These are phyloP conservation scores for Diplodia corticola DNA, from an alignment of 2,329 filamentous ascomycete species.

Conservation along the genomic window DNA sequence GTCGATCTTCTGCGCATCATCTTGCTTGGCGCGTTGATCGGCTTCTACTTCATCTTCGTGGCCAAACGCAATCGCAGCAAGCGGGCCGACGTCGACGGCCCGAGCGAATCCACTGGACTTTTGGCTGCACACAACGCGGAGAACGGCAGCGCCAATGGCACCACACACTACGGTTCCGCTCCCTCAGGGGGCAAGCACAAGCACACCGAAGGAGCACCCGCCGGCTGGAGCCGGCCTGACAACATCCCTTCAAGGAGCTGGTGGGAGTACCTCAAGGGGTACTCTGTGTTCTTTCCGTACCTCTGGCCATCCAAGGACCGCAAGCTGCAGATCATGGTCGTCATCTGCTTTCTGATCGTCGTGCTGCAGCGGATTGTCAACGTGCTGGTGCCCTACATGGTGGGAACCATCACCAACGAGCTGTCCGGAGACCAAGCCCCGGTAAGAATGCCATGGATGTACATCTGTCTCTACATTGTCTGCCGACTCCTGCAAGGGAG, in stretches of 20 bases:
- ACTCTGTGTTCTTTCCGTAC: slow-evolving; percentile 93
- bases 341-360: slow-evolving; percentile 80
- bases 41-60: slow-evolving; percentile 61
- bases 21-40: slow-evolving; percentile 60
- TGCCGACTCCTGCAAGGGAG: slow-evolving; percentile 83
- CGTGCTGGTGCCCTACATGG: slow-evolving; percentile 78
- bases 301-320: slow-evolving; percentile 86
- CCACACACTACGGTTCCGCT: slow-evolving; percentile 57
- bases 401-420: slow-evolving; percentile 75
- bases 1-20: slow-evolving; percentile 69
- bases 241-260: slow-evolving; percentile 85
- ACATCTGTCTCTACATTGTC: slow-evolving; percentile 73
- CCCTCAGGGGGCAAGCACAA: slow-evolving; percentile 44
- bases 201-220: slow-evolving; percentile 60
- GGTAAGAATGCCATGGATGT: slow-evolving; percentile 65
- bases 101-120: slow-evolving; percentile 64
- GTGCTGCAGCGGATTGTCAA: slow-evolving; percentile 81
- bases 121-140: slow-evolving; percentile 52
- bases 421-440: slow-evolving; percentile 58
- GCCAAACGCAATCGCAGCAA: slow-evolving; percentile 33
- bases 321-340: slow-evolving; percentile 73
- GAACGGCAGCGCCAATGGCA: slow-evolving; percentile 51
- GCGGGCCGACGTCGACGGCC: slow-evolving; percentile 29
- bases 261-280: slow-evolving; percentile 94
- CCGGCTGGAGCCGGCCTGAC: slow-evolving; percentile 85